Evolutionary conservation across 345 rosid genomes (phyloP), one percentile per base, ranked within the genome.

Genomic region (Arabis alpina): DNA sequence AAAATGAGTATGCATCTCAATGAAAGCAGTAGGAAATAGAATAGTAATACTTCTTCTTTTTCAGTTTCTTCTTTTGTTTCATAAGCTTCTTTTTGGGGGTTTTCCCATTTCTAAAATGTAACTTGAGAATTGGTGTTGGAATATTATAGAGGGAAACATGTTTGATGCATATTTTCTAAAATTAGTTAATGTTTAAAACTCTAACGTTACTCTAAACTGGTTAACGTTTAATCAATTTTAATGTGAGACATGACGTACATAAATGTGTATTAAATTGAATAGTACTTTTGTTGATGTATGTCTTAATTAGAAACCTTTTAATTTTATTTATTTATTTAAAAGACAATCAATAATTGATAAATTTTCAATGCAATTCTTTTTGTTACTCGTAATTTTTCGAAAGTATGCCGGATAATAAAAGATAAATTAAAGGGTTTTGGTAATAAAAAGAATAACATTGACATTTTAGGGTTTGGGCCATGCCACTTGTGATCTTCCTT

Each of bases 381-480:
- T 32, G 6, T 32, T 32, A 32, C 36, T 32, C 36, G 36, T 32
- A 32, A 32, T 2, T 2, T 0, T 0, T 4, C 9, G 2, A 36
- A 6, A 30, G 0, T 47, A 15, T 3, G 13, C 11, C 10, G 3
- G 37, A 51, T 37, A 64, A 25, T 39, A 3, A 52, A 9, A 50
- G 16, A 60, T 9, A 30, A 56, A 23, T 3, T 2, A 50, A 51
- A 44, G 10, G 3, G 8, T 15, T 19, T 19, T 19, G 23, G 23
- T 19, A 19, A 19, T 19, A 19, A 19, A 19, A 19, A 19, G 23
- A 19, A 19, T 19, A 19, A 19, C 23, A 19, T 19, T 19, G 55
- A 44, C 28, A 45, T 42, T 40, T 59, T 71, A 61, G 54, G 75
- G 62, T 61, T 71, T 42, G 62, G 32, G 14, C 51, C 36, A 55